Conservation (phyloP, 768 basidiomycete species). For the Tulasnella sp. region DNA sequence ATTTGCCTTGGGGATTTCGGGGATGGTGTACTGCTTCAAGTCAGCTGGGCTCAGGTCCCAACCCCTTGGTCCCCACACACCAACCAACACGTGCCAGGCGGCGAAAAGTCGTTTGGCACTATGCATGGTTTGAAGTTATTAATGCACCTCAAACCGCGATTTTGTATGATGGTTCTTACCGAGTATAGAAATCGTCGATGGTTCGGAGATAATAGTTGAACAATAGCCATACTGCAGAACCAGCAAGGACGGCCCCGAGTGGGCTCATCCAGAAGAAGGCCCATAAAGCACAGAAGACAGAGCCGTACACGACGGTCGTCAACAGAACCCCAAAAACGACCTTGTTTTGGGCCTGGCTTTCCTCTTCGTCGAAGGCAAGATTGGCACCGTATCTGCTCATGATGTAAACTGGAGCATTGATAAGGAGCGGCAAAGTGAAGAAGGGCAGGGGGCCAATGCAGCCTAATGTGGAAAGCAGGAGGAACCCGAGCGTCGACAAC, state of each 20-base stretch:
- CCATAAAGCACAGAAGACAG: slow-evolving; percentile 84
- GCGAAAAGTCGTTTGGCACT: slow-evolving; percentile 84
- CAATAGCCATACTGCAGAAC: slow-evolving; percentile 64
- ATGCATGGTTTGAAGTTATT: slow-evolving; percentile 18
- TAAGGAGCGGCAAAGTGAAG: slow-evolving; percentile 43
- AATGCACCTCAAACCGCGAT: background rate
- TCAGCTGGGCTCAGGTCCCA: slow-evolving; percentile 78
- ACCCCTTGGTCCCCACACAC: slow-evolving; percentile 81
- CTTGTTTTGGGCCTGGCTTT: slow-evolving; percentile 96
- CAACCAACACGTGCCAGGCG: slow-evolving; percentile 95
- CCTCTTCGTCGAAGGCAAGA: slow-evolving; percentile 80
- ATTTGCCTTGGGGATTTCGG: slow-evolving; percentile 59
- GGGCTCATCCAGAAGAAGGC: slow-evolving; percentile 71
- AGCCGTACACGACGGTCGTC: slow-evolving; percentile 71
- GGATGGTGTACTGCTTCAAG: slow-evolving; percentile 67
- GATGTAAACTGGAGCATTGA: slow-evolving; percentile 60
- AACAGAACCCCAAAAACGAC: slow-evolving; percentile 75
- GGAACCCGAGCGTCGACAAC: slow-evolving; percentile 68
- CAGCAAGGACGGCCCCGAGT: slow-evolving; percentile 68
- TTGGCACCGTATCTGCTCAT: slow-evolving; percentile 72
- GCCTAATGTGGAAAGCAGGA: slow-evolving; percentile 72
- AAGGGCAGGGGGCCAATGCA: slow-evolving; percentile 71
- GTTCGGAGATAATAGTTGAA: slow-evolving; percentile 80
- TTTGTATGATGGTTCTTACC: slow-evolving; percentile 46
- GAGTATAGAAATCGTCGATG: slow-evolving; percentile 82